A percentile compares a stretch with the other conserved stretches of the same genome.
phyloP scores from a whole-genome alignment of 441 rosid genomes.

The Daphne laureola region DNA sequence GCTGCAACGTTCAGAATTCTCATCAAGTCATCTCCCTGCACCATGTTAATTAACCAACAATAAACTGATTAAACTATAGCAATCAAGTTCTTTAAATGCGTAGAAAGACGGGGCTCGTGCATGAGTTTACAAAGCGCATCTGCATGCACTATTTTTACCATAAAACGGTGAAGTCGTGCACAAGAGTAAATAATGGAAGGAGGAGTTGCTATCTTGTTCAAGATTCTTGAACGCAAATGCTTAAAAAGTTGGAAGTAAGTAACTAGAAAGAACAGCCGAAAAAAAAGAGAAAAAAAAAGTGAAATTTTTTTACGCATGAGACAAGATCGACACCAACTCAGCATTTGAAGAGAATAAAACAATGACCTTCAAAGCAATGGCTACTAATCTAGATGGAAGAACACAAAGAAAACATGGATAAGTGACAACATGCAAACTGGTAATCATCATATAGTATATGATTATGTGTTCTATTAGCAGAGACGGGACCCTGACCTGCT shows the following conservation, averaged over 20 bases:
- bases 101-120: too few relatives aligned
- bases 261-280: too few relatives aligned
- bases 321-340: neutral
- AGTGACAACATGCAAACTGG: too few relatives aligned
- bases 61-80: neutral
- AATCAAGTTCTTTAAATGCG: neutral
- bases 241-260: too few relatives aligned
- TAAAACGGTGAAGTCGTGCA: too few relatives aligned
- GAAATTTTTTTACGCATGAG: neutral
- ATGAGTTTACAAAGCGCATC: too few relatives aligned
- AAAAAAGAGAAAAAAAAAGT: neutral
- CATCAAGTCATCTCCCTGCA: constrained; percentile 92
- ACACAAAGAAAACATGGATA: too few relatives aligned
- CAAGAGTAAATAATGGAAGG: neutral
- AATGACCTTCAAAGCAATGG: neutral
- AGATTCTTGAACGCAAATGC: too few relatives aligned
- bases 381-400: too few relatives aligned
- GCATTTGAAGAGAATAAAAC: neutral
- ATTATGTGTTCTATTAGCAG: constrained; percentile 1
- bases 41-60: constrained; percentile 18
- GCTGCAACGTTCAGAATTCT: constrained; percentile 88
- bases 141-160: too few relatives aligned
- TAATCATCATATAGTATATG: too few relatives aligned
- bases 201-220: neutral
- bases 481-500: constrained; percentile 60